phyloP scores from a whole-genome alignment of 176 grass and related monocot species.

The Oryza coarctata region DNA sequence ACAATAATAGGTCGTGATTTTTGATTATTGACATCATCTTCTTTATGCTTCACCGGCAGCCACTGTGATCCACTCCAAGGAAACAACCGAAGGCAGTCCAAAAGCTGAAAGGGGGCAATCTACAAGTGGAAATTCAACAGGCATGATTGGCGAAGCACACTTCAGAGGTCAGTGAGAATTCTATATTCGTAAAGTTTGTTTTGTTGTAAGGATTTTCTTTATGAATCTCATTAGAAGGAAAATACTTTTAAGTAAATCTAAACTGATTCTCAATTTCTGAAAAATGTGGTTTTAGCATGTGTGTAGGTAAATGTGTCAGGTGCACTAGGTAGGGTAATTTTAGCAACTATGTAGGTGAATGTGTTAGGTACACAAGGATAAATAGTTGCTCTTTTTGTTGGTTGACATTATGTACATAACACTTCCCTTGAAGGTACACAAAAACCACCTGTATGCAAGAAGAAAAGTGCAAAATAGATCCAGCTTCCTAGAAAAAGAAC shows the following conservation, averaged over 20 bases:
- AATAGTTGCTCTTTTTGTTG: slow-evolving; percentile 2
- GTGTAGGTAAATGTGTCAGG: not conserved
- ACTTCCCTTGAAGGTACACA: slow-evolving; percentile 8
- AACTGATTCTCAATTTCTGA: too few species aligned
- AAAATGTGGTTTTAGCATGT: not conserved
- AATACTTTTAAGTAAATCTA: too few species aligned
- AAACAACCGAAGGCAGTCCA: slow-evolving; percentile 2
- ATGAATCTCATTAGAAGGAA: too few species aligned
- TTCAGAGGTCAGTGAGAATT: slow-evolving; percentile 19
- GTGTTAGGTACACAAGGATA: not conserved
- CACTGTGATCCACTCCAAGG: not conserved
- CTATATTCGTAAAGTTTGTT: too few species aligned
- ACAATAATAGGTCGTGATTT: not conserved
- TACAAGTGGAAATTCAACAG: not conserved
- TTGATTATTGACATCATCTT: slow-evolving; percentile 6
- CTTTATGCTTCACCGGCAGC: not conserved
- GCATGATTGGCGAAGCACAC: not conserved
- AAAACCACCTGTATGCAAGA: slow-evolving; percentile 24
- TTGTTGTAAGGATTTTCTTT: too few species aligned
- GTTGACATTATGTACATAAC: not conserved
- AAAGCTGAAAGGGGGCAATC: slow-evolving; percentile 11
- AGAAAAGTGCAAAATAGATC: slow-evolving; percentile 15
- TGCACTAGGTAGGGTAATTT: too few species aligned
- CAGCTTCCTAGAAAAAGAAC: slow-evolving; percentile 8
- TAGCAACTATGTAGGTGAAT: not conserved